Evolutionary conservation across 2,329 filamentous ascomycete genomes (phyloP).

Genomic region (Xylaria sp.): DNA sequence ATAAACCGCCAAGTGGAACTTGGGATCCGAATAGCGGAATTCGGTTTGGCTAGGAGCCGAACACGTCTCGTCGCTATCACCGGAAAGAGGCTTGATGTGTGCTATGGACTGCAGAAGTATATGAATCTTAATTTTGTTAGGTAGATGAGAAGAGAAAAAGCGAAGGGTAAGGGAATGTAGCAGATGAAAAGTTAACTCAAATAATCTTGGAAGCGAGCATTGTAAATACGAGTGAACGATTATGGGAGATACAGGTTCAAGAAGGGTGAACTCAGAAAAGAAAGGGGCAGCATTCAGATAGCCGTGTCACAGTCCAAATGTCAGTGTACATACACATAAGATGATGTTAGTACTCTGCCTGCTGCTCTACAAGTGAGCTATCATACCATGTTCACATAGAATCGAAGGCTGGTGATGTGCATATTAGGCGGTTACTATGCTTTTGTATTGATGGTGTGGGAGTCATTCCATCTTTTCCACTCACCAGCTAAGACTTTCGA

Average conservation of each 20-base stretch:
- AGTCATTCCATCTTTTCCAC: no score
- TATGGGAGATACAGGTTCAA: conserved; percentile 16
- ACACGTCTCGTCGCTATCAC: conserved; percentile 50
- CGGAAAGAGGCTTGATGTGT: conserved; percentile 9
- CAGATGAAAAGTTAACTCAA: neutral
- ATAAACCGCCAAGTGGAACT: conserved; percentile 53
- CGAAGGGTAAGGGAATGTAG: neutral
- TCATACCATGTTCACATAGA: no score
- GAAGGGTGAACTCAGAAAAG: neutral
- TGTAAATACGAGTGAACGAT: neutral
- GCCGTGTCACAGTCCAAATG: neutral
- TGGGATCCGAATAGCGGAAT: conserved; percentile 72
- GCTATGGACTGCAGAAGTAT: neutral
- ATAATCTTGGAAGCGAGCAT: conserved; percentile 8
- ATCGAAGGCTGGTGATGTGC: neutral
- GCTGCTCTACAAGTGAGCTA: no score
- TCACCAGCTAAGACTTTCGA: no score
- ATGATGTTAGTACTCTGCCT: neutral
- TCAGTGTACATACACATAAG: conserved; percentile 3
- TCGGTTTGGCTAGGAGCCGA: conserved; percentile 52
- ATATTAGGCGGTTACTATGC: neutral
- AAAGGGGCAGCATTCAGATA: conserved; percentile 3
- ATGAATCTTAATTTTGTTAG: neutral
- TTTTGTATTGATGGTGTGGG: no score
- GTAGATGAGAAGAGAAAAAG: neutral